Conservation (phyloP, 1,139 yeast genomes). For the Pichia sp. region DNA sequence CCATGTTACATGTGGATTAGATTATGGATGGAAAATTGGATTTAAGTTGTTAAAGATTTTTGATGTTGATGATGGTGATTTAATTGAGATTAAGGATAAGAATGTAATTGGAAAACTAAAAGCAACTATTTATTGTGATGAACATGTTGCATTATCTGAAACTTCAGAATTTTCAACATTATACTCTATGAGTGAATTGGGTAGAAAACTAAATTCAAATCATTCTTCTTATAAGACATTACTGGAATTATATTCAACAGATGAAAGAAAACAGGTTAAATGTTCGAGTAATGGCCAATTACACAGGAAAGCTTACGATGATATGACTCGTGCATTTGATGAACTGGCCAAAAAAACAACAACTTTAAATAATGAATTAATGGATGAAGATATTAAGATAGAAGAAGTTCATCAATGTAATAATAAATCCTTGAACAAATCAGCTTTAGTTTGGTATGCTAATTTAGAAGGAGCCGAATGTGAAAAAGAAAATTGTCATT, state of each 20-base stretch:
- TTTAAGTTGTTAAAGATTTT: slow-evolving; percentile 34
- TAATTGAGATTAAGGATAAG: slow-evolving; percentile 27
- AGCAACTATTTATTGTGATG: slow-evolving; percentile 41
- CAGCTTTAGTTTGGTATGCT: slow-evolving; percentile 25
- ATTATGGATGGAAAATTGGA: slow-evolving; percentile 40
- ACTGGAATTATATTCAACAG: slow-evolving; percentile 40
- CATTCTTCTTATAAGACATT: slow-evolving; percentile 34
- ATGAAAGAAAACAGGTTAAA: slow-evolving; percentile 28
- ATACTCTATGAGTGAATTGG: slow-evolving; percentile 32
- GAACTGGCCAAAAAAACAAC: slow-evolving; percentile 6
- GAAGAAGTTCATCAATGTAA: slow-evolving; percentile 2
- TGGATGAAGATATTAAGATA: neutral
- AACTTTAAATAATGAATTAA: neutral
- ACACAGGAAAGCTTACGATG: slow-evolving; percentile 20
- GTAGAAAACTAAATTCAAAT: slow-evolving; percentile 26
- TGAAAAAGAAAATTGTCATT: slow-evolving; percentile 24
- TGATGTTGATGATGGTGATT: slow-evolving; percentile 21
- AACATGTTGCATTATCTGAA: no score
- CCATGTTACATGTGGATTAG: slow-evolving; percentile 70
- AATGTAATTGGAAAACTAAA: slow-evolving; percentile 34
- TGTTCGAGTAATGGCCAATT: slow-evolving; percentile 12
- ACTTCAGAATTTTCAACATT: slow-evolving; percentile 17
- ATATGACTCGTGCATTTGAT: slow-evolving; percentile 6
- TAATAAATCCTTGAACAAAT: slow-evolving; percentile 2
- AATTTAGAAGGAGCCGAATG: slow-evolving; percentile 18